These are phyloP conservation scores for Calonectria pseudoturangicola DNA, from an alignment of 2,329 filamentous ascomycete species.

Conservation along the genomic window DNA sequence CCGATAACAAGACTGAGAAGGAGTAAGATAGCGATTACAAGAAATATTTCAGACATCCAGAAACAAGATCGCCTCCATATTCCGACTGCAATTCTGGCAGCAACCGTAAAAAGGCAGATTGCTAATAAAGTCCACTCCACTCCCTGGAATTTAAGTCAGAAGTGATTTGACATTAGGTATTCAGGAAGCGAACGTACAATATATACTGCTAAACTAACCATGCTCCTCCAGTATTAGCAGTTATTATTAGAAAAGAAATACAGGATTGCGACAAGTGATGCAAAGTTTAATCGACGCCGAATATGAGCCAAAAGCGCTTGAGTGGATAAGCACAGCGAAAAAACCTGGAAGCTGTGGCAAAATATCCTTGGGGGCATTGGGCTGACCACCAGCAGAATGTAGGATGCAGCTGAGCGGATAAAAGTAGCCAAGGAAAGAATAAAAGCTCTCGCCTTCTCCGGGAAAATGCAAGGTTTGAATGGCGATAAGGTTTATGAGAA, in stretches of 20 bases:
- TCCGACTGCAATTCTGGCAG: background rate
- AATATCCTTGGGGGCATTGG: background rate
- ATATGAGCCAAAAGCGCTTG: no score
- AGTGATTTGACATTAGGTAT: no score
- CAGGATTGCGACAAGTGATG: no score
- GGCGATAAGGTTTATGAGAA: background rate
- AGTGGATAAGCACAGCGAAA: background rate
- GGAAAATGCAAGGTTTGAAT: background rate
- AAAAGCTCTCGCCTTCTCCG: background rate
- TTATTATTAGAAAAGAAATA: no score
- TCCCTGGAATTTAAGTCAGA: background rate
- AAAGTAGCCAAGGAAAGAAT: background rate
- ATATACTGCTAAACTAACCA: background rate
- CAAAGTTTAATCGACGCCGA: no score
- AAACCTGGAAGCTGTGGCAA: background rate
- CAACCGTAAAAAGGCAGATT: background rate
- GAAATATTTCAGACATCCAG: constrained; percentile 14
- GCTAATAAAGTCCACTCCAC: background rate
- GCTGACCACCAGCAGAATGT: background rate
- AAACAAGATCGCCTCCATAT: background rate
- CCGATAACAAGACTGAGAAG: constrained; percentile 19
- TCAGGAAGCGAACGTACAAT: background rate
- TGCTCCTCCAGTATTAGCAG: background rate
- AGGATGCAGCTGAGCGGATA: background rate
- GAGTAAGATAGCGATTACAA: background rate